These are phyloP conservation scores for Passiflora organensis DNA, from an alignment of 345 rosid species.

Conservation along the genomic window DNA sequence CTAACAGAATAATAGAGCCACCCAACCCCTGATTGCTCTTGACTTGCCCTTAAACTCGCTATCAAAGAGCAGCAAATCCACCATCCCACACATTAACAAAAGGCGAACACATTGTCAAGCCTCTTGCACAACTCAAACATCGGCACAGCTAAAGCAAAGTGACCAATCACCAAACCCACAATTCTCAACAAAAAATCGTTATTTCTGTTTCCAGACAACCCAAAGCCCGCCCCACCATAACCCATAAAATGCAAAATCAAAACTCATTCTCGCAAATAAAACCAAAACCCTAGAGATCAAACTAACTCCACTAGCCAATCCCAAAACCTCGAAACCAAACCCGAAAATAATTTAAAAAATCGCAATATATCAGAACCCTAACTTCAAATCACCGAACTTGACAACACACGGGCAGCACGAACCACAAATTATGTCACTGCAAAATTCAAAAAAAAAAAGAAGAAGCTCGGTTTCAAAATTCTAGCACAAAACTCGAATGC, in stretches of 20 bases:
- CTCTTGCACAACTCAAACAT: constrained; percentile 15
- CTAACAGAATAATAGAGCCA: constrained; percentile 26
- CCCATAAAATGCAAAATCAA: constrained; percentile 53
- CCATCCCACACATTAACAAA: constrained; percentile 23
- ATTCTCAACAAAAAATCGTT: constrained; percentile 2
- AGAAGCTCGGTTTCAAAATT: constrained; percentile 17
- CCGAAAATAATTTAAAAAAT: constrained; percentile 21
- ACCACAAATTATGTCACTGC: constrained; percentile 33
- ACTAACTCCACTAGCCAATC: constrained; percentile 22
- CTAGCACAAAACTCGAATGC: constrained; percentile 31
- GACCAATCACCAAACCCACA: constrained; percentile 6
- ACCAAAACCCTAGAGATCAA: constrained; percentile 67
- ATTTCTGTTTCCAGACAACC: constrained; percentile 29
- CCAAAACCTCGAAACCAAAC: constrained; percentile 25
- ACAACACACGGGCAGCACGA: constrained; percentile 29
- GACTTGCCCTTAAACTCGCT: constrained; percentile 26
- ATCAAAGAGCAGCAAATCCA: constrained; percentile 28
- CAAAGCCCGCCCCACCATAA: constrained; percentile 24
- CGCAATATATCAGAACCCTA: constrained; percentile 55
- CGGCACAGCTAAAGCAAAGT: constrained; percentile 8
- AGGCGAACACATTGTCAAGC: too few relatives aligned
- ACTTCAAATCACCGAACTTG: constrained; percentile 31
- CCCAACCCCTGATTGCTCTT: constrained; percentile 27
- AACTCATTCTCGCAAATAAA: constrained; percentile 45
- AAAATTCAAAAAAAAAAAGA: constrained; percentile 23